Conservation (phyloP, 257 asterid genomes). For the Scutellaria barbata region DNA sequence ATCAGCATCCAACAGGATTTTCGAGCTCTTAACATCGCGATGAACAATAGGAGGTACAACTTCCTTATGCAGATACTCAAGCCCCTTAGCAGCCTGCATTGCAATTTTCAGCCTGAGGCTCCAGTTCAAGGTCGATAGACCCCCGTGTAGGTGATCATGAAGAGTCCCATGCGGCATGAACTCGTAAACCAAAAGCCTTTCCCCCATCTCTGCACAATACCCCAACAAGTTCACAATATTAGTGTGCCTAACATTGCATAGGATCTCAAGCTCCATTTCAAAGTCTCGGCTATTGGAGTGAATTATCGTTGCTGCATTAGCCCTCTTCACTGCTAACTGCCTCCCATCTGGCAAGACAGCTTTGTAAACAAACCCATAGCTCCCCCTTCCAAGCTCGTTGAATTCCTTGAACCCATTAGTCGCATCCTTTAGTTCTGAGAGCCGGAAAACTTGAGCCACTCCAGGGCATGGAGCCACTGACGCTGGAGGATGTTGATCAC, state of each 20-base stretch:
- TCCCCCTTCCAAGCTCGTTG: slow-evolving; percentile 92
- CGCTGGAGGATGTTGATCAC: slow-evolving; percentile 50
- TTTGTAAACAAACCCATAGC: slow-evolving; percentile 90
- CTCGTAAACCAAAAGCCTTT: slow-evolving; percentile 84
- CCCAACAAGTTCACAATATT: slow-evolving; percentile 89
- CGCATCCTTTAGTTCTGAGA: slow-evolving; percentile 86
- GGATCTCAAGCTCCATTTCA: slow-evolving; percentile 82
- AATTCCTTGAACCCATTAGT: slow-evolving; percentile 96
- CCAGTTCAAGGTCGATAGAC: slow-evolving; percentile 78
- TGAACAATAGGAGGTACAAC: slow-evolving; percentile 85
- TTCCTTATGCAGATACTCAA: slow-evolving; percentile 77
- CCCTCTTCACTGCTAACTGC: slow-evolving; percentile 91
- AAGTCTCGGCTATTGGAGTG: slow-evolving; percentile 83
- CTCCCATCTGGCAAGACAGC: slow-evolving; percentile 85
- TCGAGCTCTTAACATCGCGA: slow-evolving; percentile 79
- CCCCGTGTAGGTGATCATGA: slow-evolving; percentile 94
- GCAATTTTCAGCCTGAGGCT: slow-evolving; percentile 71
- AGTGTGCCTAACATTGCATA: slow-evolving; percentile 72
- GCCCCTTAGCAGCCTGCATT: slow-evolving; percentile 85
- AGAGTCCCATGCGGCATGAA: slow-evolving; percentile 94
- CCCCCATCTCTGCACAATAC: slow-evolving; percentile 97
- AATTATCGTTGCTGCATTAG: slow-evolving; percentile 95
- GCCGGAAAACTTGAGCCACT: slow-evolving; percentile 82
- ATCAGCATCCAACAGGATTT: slow-evolving; percentile 83
- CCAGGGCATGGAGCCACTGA: slow-evolving; percentile 68